Evolutionary conservation across 306 rosid species (phyloP), one percentile per base, ranked within the genome.

Genomic region (Pyrus communis): DNA sequence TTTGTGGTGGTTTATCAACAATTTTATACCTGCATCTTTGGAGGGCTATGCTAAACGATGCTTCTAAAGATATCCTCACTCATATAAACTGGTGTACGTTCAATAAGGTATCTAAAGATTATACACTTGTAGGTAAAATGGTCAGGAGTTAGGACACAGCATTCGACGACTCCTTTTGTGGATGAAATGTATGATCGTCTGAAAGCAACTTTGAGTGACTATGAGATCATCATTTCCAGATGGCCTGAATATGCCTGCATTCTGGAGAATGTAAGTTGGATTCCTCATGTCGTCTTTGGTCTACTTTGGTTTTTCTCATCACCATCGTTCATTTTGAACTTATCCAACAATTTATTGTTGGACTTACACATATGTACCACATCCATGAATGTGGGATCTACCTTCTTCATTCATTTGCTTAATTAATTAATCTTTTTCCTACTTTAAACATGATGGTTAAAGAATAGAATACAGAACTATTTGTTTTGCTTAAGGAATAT

Each of bases 101-200:
- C 38, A 62, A 23, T 11, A 11, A 64, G 74, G 81, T 59, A 55
- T 30, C 82, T 87, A 31, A 88, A 71, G 43, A n/a, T 82, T 58
- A 70, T 76, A 38, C 59, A 77, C 70, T 85, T 87, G 86, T 89
- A 96, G 99, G 97, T 96, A 57, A 96, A 96, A 85, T 92, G 99
- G 99, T 89, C 98, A 4, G 99, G 99, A 78, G 97, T 91, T 75
- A 89, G 87, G 85, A 96, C 98, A 46, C 97, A 79, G 38, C 99
- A 96, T 84, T 92, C 93, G 55, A 96, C 99, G 5, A 96, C 99
- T 78, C 99, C 99, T 68, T 96, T 96, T 87, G 83, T 96, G 46
- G 99, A 89, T 88, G 99, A 96, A 71, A 92, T 96, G 96, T 96
- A 92, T 81, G 96, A 92, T 51, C 94, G 90, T 72, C 87, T 96